Conservation (phyloP, 2,329 filamentous ascomycete genomes). For the Emmonsiellopsis sp. region DNA sequence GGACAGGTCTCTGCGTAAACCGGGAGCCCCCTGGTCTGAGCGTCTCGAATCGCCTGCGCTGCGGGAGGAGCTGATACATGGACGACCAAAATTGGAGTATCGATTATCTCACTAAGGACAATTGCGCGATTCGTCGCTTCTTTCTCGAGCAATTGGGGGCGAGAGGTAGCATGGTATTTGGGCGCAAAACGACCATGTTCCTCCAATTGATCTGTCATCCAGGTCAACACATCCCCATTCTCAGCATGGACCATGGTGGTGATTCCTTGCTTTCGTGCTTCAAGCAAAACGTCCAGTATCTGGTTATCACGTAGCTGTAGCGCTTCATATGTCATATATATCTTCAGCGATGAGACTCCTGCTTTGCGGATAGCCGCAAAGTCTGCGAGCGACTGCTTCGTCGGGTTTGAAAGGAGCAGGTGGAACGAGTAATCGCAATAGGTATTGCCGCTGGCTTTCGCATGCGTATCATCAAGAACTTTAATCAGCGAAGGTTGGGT, state of each 20-base stretch:
- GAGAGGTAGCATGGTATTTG: slow-evolving; percentile 39
- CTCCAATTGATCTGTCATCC: slow-evolving; percentile 36
- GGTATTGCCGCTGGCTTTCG: slow-evolving; percentile 32
- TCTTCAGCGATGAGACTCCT: slow-evolving; percentile 33
- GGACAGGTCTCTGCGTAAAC: background rate
- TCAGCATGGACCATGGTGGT: slow-evolving; percentile 45
- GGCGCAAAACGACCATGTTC: slow-evolving; percentile 30
- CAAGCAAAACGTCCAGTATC: slow-evolving; percentile 43
- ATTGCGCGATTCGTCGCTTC: slow-evolving; percentile 37
- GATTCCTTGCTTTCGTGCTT: slow-evolving; percentile 35
- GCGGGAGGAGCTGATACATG: background rate
- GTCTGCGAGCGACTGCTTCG: slow-evolving; percentile 26
- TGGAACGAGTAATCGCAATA: slow-evolving; percentile 47
- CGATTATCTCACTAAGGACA: background rate
- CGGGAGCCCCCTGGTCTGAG: background rate
- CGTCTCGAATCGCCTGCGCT: background rate
- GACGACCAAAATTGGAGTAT: background rate
- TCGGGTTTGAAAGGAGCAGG: slow-evolving; percentile 42
- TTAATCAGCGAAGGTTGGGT: slow-evolving; percentile 36
- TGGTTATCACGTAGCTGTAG: slow-evolving; percentile 29
- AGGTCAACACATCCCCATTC: slow-evolving; percentile 39
- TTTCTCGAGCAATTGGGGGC: slow-evolving; percentile 39
- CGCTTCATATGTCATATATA: slow-evolving; percentile 36
- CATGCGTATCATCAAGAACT: slow-evolving; percentile 35
- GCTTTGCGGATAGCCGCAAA: slow-evolving; percentile 9